Evolutionary conservation across 2,329 filamentous ascomycete species (phyloP), one percentile per base, ranked within the genome.

Genomic region (Fonsecaea multimorphosa): DNA sequence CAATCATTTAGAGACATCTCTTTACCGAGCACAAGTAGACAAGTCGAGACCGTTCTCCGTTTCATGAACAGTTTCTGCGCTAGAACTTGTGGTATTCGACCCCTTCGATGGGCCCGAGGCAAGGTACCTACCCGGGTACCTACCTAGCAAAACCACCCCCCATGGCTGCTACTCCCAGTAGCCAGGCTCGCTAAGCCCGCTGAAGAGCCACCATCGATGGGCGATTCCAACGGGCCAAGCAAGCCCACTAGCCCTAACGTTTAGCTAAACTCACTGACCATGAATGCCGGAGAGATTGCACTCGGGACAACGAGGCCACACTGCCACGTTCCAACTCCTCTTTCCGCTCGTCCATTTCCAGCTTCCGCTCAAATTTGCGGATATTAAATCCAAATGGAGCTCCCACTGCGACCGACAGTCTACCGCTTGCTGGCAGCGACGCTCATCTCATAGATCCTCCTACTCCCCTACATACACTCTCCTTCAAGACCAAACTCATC

Each of bases 211-310:
- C 19, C 57, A 31, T 32, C 58, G 40, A 51, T 11, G 14, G 58
- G 3, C 46, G 12, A 52, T 9, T 19, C 36, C 32, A 36, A 51
- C 29, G n/a, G 31, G 58, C 58, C 44, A 60, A 52, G 44, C 58
- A n/a, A n/a, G n/a, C n/a, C n/a, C n/a, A n/a, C n/a, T n/a, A 34
- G 40, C 16, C 58, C 58, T 60, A 60, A 40, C 29, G 44, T 5
- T 22, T 60, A 52, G 52, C 58, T 60, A 60, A 60, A 36, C 27
- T 31, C 38, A 24, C 16, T 32, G 32, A 36, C 9, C 40, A 51
- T 49, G 57, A 22, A 19, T n/a, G 40, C 58, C 31, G 44, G 31
- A 53, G 58, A 60, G 19, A 60, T 60, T 60, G 58, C 58, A 40
- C 27, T 11, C 16, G 44, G n/a, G n/a, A n/a, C 16, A 40, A 49